These are phyloP conservation scores for Paecilomyces dactylethromorphus DNA, from an alignment of 2,329 filamentous ascomycete species.

Conservation along the genomic window DNA sequence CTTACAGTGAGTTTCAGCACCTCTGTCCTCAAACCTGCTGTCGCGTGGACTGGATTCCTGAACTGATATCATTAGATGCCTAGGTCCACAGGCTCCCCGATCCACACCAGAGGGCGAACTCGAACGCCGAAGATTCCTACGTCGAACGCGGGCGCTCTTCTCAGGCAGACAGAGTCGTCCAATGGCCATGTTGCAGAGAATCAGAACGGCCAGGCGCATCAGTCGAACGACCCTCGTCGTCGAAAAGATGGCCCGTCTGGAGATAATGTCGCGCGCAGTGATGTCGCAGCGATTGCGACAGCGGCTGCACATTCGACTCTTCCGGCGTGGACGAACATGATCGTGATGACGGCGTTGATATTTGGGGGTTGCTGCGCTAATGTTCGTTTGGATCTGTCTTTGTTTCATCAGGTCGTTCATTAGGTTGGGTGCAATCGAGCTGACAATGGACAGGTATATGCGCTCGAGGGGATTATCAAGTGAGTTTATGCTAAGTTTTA, in stretches of 20 bases:
- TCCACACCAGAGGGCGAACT: too few species aligned
- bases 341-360: slow-evolving; percentile 72
- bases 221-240: neutral
- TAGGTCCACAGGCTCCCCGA: too few species aligned
- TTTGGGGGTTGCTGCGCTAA: slow-evolving; percentile 96
- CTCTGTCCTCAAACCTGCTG: neutral
- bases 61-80: too few species aligned
- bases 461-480: slow-evolving; percentile 91
- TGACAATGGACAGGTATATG: slow-evolving; percentile 65
- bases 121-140: too few species aligned
- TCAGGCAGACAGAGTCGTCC: neutral
- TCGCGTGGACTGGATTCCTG: neutral
- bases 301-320: slow-evolving; percentile 32
- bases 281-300: slow-evolving; percentile 13
- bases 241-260: neutral
- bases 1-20: neutral
- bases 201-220: neutral
- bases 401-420: neutral
- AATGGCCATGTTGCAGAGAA: neutral
- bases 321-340: slow-evolving; percentile 57
- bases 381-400: slow-evolving; percentile 45
- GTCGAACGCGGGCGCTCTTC: too few species aligned
- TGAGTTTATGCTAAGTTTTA: slow-evolving; percentile 40
- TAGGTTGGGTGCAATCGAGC: slow-evolving; percentile 13
- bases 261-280: neutral